Base-by-base conservation (phyloP, 2,329 filamentous ascomycete species). In the Pseudonectria foliicola region DNA sequence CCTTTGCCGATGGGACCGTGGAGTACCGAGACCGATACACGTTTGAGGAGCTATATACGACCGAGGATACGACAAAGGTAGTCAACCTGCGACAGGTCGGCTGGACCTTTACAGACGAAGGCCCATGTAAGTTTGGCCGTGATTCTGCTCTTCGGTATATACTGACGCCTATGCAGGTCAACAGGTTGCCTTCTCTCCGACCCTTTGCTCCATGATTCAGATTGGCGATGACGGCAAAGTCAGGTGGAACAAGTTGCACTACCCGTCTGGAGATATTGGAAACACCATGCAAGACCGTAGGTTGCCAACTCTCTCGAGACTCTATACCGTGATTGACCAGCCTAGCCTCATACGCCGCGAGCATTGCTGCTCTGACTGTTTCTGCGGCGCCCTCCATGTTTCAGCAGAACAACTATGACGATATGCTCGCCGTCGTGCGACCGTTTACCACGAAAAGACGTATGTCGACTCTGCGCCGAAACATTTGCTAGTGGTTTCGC, bases 1-100 rank as follows among this genome's bases (percentile, higher is more conserved):
- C 74, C 16, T 85, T 85, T 48, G 84, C 84, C 42, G 88, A 95
- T 54, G 85, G 89, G 10, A 82, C 79, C 0, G 68, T 93, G 4
- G 81, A 92, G 47, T 85, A 90, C 57, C 77, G 85, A 37, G 84
- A 93, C 52, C 75, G 87, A 10, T 70, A 74, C 31, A 84, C 77
- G 0, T 82, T 94, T 73, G 70, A 77, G 4, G 71, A 80, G 34
- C 66, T 89, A 1, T 79, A 76, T 43, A 71, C 74, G 5, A 73
- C 82, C 37, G 70, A 73, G 18, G 81, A 83, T 48, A 61, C 76
- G 7, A 73, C 77, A 28, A 77, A 68, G 29, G 76, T 93, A 23
- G 77, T 74, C 42, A 83, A 77, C 37, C 68, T 93, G 18, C 68
- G 80, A 18, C 85, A 95, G 56, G 78, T 80, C 29, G 87, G 87